Evolutionary conservation across 1,284 basidiomycete genomes (phyloP).

Genomic region (Blastosporella zonata): DNA sequence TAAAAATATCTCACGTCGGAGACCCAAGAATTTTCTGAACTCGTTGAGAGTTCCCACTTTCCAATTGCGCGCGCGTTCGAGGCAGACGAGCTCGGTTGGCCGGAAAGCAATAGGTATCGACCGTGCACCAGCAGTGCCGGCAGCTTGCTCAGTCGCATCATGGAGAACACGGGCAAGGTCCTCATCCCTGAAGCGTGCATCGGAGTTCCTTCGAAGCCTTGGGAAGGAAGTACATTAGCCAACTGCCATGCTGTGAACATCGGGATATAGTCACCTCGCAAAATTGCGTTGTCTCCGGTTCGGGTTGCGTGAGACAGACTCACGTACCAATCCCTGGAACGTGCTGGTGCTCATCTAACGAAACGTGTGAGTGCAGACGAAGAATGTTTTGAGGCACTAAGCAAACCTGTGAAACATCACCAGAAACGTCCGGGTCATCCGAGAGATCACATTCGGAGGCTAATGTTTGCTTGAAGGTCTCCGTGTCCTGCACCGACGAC

Average conservation of each 20-base stretch:
- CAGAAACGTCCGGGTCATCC: background rate
- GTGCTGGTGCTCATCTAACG: slow-evolving; percentile 1
- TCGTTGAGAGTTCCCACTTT: slow-evolving; percentile 21
- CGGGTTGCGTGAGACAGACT: slow-evolving; percentile 2
- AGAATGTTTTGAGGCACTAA: background rate
- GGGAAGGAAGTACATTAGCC: background rate
- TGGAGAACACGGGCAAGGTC: slow-evolving; percentile 18
- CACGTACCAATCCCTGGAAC: background rate
- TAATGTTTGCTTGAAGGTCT: slow-evolving; percentile 5
- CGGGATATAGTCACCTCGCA: slow-evolving; percentile 9
- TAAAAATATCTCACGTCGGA: slow-evolving; percentile 14
- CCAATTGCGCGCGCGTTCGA: slow-evolving; percentile 18
- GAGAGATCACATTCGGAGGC: background rate
- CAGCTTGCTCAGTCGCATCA: slow-evolving; percentile 16
- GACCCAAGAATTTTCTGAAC: slow-evolving; percentile 18
- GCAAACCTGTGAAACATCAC: background rate
- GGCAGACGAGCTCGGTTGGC: slow-evolving; percentile 5
- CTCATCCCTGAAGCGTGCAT: slow-evolving; percentile 18
- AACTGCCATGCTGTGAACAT: background rate
- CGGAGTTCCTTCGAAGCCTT: slow-evolving; percentile 9
- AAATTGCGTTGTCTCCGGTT: slow-evolving; percentile 15
- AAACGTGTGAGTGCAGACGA: background rate
- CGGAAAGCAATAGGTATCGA: slow-evolving; percentile 6
- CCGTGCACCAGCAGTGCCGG: slow-evolving; percentile 11
- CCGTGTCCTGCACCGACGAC: slow-evolving; percentile 8